Evolutionary conservation across 352 stramenopile species (phyloP), one percentile per base, ranked within the genome.

Genomic region (Plasmopara halstedii): DNA sequence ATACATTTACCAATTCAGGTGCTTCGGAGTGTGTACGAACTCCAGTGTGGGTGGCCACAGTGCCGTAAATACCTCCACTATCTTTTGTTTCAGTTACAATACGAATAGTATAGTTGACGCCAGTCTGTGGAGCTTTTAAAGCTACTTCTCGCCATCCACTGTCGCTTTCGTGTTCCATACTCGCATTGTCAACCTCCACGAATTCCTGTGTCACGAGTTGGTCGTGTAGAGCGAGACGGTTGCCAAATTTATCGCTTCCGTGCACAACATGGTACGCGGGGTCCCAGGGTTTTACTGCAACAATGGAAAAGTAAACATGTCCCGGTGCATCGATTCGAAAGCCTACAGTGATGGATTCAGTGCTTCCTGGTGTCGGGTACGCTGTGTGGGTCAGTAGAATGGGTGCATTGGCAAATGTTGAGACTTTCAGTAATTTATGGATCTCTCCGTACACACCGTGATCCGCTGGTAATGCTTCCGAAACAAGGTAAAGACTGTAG

Each of bases 31-130:
- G 70, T 21, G 72, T 73, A 15, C 58, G 56, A 6, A 92, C 75
- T 2, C 63, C 43, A n/a, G 58, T 22, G 21, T 88, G 75, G 6
- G 58, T 70, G 2, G 81, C 81, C 14, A 92, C 76, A 7, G 59
- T 74, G 0, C 80, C 80, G 41, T 76, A 92, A 17, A 89, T 77
- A 2, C 80, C 80, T 13, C 80, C 73, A 29, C 77, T 89, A 27
- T 42, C 49, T 7, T 56, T 62, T 0, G 77, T 92, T 48, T 92
- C 80, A 0, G 80, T 84, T 8, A 88, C 76, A 9, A 92, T 45
- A 39, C 79, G 62, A n/a, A 89, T 56, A 0, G 75, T 86, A 59
- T 89, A 88, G 49, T 84, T 85, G 17, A 53, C 39, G 5, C 69
- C 71, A 9, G 73, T 45, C 3, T 55, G 48, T 8, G 81, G 76